These are phyloP conservation scores for Chaetoceros tenuissimus DNA, from an alignment of 108 stramenopile species.

Conservation along the genomic window DNA sequence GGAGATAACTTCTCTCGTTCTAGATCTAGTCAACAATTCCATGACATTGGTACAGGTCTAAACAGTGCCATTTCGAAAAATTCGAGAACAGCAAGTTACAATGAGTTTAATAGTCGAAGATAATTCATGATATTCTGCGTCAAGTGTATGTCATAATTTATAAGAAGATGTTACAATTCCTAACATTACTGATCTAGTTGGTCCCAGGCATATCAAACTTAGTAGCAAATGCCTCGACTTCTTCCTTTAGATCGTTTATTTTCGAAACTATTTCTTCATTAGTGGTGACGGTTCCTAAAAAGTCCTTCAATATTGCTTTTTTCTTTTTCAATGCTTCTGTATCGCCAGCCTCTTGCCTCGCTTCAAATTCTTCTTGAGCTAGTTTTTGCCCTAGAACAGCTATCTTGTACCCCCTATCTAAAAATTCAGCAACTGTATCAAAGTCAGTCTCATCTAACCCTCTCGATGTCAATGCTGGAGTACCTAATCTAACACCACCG, in stretches of 20 bases:
- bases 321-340: slow-evolving; percentile 44
- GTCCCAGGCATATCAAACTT: slow-evolving; percentile 76
- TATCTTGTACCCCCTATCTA: slow-evolving; percentile 84
- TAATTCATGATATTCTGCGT: too few species aligned
- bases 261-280: slow-evolving; percentile 33
- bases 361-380: slow-evolving; percentile 40
- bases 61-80: too few species aligned
- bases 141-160: too few species aligned
- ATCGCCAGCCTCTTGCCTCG: slow-evolving; percentile 20
- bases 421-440: slow-evolving; percentile 91
- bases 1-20: too few species aligned
- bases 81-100: too few species aligned
- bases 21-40: too few species aligned
- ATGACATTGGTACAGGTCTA: too few species aligned
- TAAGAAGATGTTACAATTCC: too few species aligned
- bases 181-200: too few species aligned
- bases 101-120: too few species aligned
- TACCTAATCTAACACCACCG: slow-evolving; percentile 97
- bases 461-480: slow-evolving; percentile 88
- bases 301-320: slow-evolving; percentile 77
- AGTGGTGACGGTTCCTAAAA: slow-evolving; percentile 33
- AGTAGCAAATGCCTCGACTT: slow-evolving; percentile 71
- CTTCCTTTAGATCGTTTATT: slow-evolving; percentile 36
- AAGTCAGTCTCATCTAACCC: slow-evolving; percentile 88
- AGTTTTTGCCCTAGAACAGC: slow-evolving; percentile 65